Evolutionary conservation across 2,329 filamentous ascomycete genomes (phyloP).

Genomic region (Diaporthe humulicola): DNA sequence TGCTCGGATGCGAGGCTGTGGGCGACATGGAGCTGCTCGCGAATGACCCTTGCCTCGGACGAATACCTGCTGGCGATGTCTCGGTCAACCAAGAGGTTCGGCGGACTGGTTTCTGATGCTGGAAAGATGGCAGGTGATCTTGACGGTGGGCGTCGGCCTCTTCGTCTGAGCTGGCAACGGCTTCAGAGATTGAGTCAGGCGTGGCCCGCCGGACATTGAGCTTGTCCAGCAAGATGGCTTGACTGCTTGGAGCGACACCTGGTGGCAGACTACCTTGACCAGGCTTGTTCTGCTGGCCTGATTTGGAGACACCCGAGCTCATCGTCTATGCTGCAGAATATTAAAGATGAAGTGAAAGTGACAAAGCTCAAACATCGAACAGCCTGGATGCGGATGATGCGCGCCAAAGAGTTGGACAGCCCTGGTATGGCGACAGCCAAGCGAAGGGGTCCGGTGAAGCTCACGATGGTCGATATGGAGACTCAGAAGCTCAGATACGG

Average conservation of each 20-base stretch:
- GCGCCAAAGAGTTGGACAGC: slow-evolving; percentile 8
- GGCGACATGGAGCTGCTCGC: slow-evolving; percentile 83
- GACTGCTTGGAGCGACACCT: slow-evolving; percentile 66
- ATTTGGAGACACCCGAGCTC: slow-evolving; percentile 65
- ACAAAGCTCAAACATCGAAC: slow-evolving; percentile 24
- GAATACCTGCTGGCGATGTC: slow-evolving; percentile 72
- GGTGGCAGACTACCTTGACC: slow-evolving; percentile 59
- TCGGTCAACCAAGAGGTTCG: slow-evolving; percentile 91
- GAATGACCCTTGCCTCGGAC: slow-evolving; percentile 82
- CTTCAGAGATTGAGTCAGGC: slow-evolving; percentile 84
- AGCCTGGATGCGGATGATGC: background rate
- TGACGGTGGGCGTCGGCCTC: slow-evolving; percentile 79
- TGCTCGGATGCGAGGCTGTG: slow-evolving; percentile 83
- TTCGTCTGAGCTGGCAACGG: slow-evolving; percentile 93
- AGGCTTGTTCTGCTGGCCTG: slow-evolving; percentile 64
- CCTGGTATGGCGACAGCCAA: slow-evolving; percentile 17
- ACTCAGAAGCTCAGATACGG: slow-evolving; percentile 3
- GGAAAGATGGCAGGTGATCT: slow-evolving; percentile 62
- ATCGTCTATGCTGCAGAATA: slow-evolving; percentile 52
- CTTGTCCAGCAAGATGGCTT: slow-evolving; percentile 80
- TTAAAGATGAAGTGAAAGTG: slow-evolving; percentile 10
- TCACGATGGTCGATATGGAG: background rate
- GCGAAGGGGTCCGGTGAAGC: slow-evolving; percentile 28
- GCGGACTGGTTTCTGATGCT: slow-evolving; percentile 73
- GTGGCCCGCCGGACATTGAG: slow-evolving; percentile 85